A percentile compares a stretch with the other conserved stretches of the same genome.
These are phyloP conservation scores for Rhizopogon roseolus DNA, from an alignment of 768 basidiomycete species.

Conservation along the genomic window DNA sequence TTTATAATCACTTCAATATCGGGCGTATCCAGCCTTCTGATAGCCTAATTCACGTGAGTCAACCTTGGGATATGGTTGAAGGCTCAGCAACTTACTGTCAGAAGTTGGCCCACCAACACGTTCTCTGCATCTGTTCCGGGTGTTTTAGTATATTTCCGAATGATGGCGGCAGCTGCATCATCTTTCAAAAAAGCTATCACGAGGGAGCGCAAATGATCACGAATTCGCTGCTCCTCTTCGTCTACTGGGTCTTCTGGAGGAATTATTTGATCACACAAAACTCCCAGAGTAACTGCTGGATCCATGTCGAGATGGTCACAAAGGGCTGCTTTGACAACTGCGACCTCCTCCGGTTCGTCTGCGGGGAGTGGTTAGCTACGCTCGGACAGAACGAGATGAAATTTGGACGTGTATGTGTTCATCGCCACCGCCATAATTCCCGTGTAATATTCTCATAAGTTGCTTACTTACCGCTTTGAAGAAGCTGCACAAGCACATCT, in stretches of 20 bases:
- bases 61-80: background rate
- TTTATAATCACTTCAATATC: conserved; percentile 47
- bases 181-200: conserved; percentile 56
- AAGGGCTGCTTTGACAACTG: conserved; percentile 55
- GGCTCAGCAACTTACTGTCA: conserved; percentile 35
- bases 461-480: conserved; percentile 60
- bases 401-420: background rate
- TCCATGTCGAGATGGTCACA: conserved; percentile 62
- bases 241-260: conserved; percentile 47
- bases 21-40: conserved; percentile 35
- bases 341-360: conserved; percentile 68
- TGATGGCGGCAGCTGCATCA: conserved; percentile 44
- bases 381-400: background rate
- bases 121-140: conserved; percentile 42
- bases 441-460: background rate
- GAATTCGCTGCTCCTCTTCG: conserved; percentile 53
- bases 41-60: conserved; percentile 34
- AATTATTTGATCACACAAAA: conserved; percentile 64
- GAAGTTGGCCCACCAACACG: conserved; percentile 41
- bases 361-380: conserved; percentile 1
- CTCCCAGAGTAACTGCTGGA: conserved; percentile 52
- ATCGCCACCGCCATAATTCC: background rate
- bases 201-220: conserved; percentile 52
- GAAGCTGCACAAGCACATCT: conserved; percentile 69
- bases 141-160: conserved; percentile 38